Evolutionary conservation across 2,329 filamentous ascomycete species (phyloP), one percentile per base, ranked within the genome.

Genomic region (Claviceps humidiphila): DNA sequence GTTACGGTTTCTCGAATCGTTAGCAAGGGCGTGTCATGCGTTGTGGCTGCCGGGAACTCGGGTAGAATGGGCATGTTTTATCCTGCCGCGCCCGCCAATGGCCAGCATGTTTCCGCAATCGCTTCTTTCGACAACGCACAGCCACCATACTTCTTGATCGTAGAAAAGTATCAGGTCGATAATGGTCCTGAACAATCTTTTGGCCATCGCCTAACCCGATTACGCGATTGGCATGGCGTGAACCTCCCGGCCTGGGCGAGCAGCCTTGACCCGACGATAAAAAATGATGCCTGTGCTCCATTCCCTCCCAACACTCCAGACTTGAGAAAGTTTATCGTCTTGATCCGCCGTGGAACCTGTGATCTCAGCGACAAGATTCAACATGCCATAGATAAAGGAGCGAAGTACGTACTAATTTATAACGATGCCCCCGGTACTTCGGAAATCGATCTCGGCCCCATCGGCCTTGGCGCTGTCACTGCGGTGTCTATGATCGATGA

Each of bases 401-500:
- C 78, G 49, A 74, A 76, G 60, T 81, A 82, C 56, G 64, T 85
- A 51, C 65, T 85, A 57, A 68, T 81, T 58, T 84, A 83, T 64
- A 83, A 83, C 69, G 79, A 77, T 56, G 56, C 50, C n/a, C 56
- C 58, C 6, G 68, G 65, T 14, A 55, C 59, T 7, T 66, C 70
- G 11, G 63, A 70, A 39, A 64, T 69, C 3, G 56, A 59, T 8
- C 26, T 26, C 0, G 38, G 46, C 1, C n/a, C 17, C 1, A 42
- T 26, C 6, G 26, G 60, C 0, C 62, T 61, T 2, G 60, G n/a
- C 20, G 3, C 26, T 26, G 13, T 75, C 45, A 39, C 60, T 14
- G 73, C 63, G 13, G 61, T 65, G 0, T 72, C 65, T 45, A 74
- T 75, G 63, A 69, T 74, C 1, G 66, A 66, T 1, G 61, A 68